Evolutionary conservation across 345 rosid genomes (phyloP).

Genomic region (Lepidium africanum): DNA sequence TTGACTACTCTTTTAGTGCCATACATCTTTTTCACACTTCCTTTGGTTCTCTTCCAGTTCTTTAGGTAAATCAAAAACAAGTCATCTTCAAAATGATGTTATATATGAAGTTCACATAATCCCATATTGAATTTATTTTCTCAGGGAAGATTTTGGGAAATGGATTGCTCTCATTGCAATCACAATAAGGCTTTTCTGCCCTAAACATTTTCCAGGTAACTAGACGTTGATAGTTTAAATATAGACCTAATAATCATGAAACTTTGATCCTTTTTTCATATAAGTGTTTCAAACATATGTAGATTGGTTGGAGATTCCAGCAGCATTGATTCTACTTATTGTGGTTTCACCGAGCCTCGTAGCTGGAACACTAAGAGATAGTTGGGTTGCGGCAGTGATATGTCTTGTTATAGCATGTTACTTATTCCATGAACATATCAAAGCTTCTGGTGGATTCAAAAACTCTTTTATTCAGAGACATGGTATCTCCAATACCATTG

Average conservation of each 20-base stretch:
- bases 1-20: slow-evolving; percentile 80
- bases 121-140: slow-evolving; percentile 27
- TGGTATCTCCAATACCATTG: slow-evolving; percentile 77
- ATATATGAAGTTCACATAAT: neutral
- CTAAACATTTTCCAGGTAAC: slow-evolving; percentile 63
- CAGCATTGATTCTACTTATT: slow-evolving; percentile 56
- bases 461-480: slow-evolving; percentile 59
- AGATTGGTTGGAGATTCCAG: slow-evolving; percentile 84
- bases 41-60: slow-evolving; percentile 53
- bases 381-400: slow-evolving; percentile 55
- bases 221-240: no score
- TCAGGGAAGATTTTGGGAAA: slow-evolving; percentile 79
- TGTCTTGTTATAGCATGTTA: slow-evolving; percentile 80
- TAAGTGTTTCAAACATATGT: neutral
- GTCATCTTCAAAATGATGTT: neutral
- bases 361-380: slow-evolving; percentile 43
- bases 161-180: slow-evolving; percentile 81
- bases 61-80: slow-evolving; percentile 48
- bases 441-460: slow-evolving; percentile 89
- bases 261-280: neutral
- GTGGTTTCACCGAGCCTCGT: slow-evolving; percentile 64
- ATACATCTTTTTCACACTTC: slow-evolving; percentile 83
- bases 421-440: slow-evolving; percentile 82
- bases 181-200: slow-evolving; percentile 70
- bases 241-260: neutral